phyloP scores from a whole-genome alignment of 305 asterid genomes.

The Salvia sclarea region DNA sequence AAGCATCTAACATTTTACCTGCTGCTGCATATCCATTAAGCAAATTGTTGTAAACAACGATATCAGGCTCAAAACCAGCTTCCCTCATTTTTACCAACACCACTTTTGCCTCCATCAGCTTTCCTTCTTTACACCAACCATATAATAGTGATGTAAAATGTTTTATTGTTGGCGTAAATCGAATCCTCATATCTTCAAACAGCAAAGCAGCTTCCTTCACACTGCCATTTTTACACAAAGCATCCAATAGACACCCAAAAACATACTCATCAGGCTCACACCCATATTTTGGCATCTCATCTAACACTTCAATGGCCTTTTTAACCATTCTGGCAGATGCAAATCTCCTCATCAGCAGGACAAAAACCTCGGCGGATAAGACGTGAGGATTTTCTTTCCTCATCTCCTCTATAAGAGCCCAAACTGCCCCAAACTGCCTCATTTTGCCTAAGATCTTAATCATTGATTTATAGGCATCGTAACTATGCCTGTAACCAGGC shows the following conservation, averaged over 20 bases:
- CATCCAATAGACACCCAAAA: constrained; percentile 87
- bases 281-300: constrained; percentile 93
- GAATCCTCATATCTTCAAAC: constrained; percentile 79
- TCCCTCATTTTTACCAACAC: constrained; percentile 84
- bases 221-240: constrained; percentile 86
- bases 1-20: constrained; percentile 78
- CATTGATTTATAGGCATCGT: constrained; percentile 79
- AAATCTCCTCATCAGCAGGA: constrained; percentile 87
- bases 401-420: constrained; percentile 98
- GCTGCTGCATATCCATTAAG: constrained; percentile 73
- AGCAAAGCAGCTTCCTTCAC: constrained; percentile 83
- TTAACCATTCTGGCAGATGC: constrained; percentile 89
- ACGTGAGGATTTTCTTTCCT: constrained; percentile 75
- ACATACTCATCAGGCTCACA: constrained; percentile 87
- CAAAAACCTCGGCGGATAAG: constrained; percentile 67
- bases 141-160: constrained; percentile 80
- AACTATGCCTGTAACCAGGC: constrained; percentile 72
- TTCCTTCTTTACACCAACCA: constrained; percentile 97
- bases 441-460: constrained; percentile 75
- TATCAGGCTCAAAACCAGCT: constrained; percentile 91
- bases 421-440: constrained; percentile 95
- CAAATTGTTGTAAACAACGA: constrained; percentile 85
- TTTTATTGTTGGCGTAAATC: constrained; percentile 70
- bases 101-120: constrained; percentile 79
- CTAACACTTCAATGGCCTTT: constrained; percentile 86